These are phyloP conservation scores for Moricandia moricandioides DNA, from an alignment of 345 rosid species.

Conservation along the genomic window DNA sequence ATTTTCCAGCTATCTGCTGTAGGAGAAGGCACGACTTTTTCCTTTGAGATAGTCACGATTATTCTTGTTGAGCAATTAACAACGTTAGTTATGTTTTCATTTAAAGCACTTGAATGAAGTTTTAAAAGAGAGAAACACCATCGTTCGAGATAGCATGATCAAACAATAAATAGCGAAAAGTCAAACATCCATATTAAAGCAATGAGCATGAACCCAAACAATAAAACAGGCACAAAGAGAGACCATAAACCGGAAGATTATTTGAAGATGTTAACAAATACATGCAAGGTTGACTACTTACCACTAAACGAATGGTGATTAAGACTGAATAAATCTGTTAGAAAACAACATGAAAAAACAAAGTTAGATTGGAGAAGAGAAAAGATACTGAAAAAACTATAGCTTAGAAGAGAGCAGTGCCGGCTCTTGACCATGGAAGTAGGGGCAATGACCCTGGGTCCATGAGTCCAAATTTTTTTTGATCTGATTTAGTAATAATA, in stretches of 20 bases:
- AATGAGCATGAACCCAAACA: not conserved
- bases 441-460: too few species aligned
- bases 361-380: too few species aligned
- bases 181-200: constrained; percentile 38
- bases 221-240: not conserved
- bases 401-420: too few species aligned
- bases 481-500: too few species aligned
- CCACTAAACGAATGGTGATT: not conserved
- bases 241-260: not conserved
- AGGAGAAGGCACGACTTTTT: not conserved
- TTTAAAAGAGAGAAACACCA: too few species aligned
- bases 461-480: too few species aligned
- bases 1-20: constrained; percentile 52
- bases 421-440: too few species aligned
- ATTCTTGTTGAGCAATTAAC: too few species aligned
- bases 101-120: too few species aligned
- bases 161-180: constrained; percentile 92
- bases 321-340: not conserved
- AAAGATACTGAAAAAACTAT: too few species aligned
- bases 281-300: not conserved
- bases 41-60: too few species aligned
- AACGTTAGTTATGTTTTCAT: too few species aligned
- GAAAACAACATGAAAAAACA: not conserved
- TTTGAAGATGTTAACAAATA: not conserved
- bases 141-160: constrained; percentile 48